Percentiles rank a stretch among this genome's conserved stretches.
These are phyloP conservation scores for Lasiosphaeria hispida DNA, from an alignment of 495 filamentous ascomycete species.

Conservation along the genomic window DNA sequence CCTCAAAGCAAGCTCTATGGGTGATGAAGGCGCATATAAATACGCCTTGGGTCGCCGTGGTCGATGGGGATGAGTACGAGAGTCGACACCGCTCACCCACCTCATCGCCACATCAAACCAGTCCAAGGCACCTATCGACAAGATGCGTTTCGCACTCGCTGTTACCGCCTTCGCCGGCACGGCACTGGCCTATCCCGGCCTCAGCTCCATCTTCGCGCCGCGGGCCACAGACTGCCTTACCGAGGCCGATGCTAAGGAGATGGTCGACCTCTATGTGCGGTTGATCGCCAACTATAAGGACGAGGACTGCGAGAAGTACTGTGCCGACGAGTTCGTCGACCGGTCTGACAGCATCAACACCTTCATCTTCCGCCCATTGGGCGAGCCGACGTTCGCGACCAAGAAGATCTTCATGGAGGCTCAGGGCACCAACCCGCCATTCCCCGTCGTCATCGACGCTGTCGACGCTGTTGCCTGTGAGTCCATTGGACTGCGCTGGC, in stretches of 20 bases:
- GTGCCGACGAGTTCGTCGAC: slow-evolving; percentile 34
- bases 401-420: slow-evolving; percentile 39
- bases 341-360: slow-evolving; percentile 40
- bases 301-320: slow-evolving; percentile 36
- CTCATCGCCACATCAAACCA: background rate
- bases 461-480: slow-evolving; percentile 35
- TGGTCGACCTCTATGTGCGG: slow-evolving; percentile 31
- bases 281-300: slow-evolving; percentile 37
- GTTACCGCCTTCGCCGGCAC: slow-evolving; percentile 26
- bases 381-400: slow-evolving; percentile 33
- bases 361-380: slow-evolving; percentile 35
- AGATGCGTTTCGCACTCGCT: slow-evolving; percentile 31
- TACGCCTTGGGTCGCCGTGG: too few species aligned
- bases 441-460: slow-evolving; percentile 31
- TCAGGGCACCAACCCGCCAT: slow-evolving; percentile 33
- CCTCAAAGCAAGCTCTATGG: background rate
- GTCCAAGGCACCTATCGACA: background rate
- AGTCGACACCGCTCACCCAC: background rate
- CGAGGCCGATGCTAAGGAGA: slow-evolving; percentile 25
- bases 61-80: background rate
- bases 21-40: background rate
- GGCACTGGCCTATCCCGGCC: slow-evolving; percentile 25
- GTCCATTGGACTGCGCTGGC: slow-evolving; percentile 33
- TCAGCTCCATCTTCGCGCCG: slow-evolving; percentile 15
- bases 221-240: slow-evolving; percentile 28